phyloP scores from a whole-genome alignment of 306 rosid species.

The Quercus agrifolia region DNA sequence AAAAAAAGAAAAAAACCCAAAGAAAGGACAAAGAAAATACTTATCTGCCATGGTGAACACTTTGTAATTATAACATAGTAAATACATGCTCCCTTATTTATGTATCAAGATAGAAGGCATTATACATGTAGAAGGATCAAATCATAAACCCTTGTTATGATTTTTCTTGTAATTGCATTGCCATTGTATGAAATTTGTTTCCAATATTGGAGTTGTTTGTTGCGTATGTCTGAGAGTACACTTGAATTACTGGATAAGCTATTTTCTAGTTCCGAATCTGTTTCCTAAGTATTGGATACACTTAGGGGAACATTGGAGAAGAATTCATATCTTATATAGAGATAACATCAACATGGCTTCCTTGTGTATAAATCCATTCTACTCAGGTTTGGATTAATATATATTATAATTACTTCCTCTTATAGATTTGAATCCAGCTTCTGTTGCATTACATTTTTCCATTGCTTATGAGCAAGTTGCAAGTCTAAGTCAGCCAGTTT shows the following conservation, averaged over 20 bases:
- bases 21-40: too few relatives aligned
- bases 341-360: not conserved
- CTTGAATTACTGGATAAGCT: not conserved
- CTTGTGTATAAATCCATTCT: not conserved
- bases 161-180: not conserved
- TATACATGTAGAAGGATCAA: not conserved
- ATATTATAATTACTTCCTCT: not conserved
- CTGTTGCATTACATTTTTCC: not conserved
- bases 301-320: not conserved
- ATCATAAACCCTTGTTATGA: not conserved
- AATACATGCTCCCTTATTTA: not conserved
- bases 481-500: not conserved
- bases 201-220: not conserved
- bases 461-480: not conserved
- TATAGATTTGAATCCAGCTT: not conserved
- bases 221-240: not conserved
- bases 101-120: not conserved
- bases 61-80: not conserved
- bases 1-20: too few relatives aligned
- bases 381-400: not conserved
- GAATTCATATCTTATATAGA: too few relatives aligned
- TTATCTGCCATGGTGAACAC: not conserved
- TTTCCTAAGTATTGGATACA: not conserved
- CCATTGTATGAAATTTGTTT: not conserved
- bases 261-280: not conserved